A percentile compares a stretch with the other conserved stretches of the same genome.
These are phyloP conservation scores for Tetracentron sinense DNA, from an alignment of 164 flowering plant genomes.

Conservation along the genomic window DNA sequence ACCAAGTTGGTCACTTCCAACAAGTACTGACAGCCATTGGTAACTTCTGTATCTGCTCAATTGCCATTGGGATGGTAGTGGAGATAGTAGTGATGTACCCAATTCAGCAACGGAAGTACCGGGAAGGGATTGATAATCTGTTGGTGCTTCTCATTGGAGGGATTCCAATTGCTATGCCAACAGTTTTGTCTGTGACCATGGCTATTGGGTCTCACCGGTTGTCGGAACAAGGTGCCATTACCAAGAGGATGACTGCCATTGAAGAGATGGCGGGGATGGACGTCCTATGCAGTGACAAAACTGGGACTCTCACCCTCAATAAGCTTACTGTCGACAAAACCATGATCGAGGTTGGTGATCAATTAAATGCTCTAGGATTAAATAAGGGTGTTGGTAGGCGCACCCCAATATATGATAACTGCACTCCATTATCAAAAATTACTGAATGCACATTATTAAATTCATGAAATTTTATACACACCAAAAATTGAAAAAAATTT, in stretches of 20 bases:
- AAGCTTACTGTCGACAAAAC: constrained; percentile 75
- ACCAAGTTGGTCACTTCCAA: constrained; percentile 87
- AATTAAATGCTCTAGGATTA: background rate
- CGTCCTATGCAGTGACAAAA: constrained; percentile 92
- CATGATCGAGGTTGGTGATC: constrained; percentile 29
- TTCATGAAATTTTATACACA: too few species aligned
- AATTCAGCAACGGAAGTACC: constrained; percentile 62
- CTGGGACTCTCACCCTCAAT: constrained; percentile 92
- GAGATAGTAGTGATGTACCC: constrained; percentile 80
- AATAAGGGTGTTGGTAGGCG: too few species aligned
- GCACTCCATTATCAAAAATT: too few species aligned
- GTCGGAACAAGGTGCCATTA: constrained; percentile 92
- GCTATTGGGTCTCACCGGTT: constrained; percentile 91
- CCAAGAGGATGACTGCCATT: constrained; percentile 98
- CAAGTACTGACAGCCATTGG: constrained; percentile 88
- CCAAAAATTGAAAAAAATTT: too few species aligned
- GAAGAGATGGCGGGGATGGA: constrained; percentile 99
- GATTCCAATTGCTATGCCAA: constrained; percentile 98
- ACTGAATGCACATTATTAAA: too few species aligned
- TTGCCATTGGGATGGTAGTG: constrained; percentile 68
- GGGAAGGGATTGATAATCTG: constrained; percentile 82
- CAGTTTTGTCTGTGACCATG: constrained; percentile 91
- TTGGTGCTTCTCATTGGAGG: constrained; percentile 88
- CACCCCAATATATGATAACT: too few species aligned
- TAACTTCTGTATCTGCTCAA: constrained; percentile 86